Evolutionary conservation across 768 basidiomycete genomes (phyloP), one percentile per base, ranked within the genome.

Genomic region (Lactarius quietus): DNA sequence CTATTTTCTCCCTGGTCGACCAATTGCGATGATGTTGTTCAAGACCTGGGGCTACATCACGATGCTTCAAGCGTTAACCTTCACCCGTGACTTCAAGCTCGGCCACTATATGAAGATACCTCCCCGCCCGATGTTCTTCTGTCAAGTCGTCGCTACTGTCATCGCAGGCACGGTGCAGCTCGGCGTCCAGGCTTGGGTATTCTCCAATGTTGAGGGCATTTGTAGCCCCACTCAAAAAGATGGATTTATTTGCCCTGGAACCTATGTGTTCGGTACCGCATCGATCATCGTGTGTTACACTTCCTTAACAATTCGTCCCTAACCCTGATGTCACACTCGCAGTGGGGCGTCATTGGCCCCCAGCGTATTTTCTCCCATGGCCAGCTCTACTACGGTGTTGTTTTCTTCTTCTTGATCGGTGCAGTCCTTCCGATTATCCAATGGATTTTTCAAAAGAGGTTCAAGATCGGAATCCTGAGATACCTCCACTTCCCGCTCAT

Each of bases 21-120:
- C 90, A 4, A 72, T 92, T 62, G 90, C 91, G 0, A 89, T 86
- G 82, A 91, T 92, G 90, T 78, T 92, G 79, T 91, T 92, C 82
- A 92, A 90, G 83, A 89, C 87, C 0, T 90, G 81, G 81, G 89
- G 90, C 36, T 90, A 89, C 70, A 86, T 87, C 66, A 86, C 84
- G 57, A 84, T 85, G 81, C 80, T 80, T 6, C 86, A 87, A 74
- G 88, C 89, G 2, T 72, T 92, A 51, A 77, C 77, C 36, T 92
- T 92, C 77, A 82, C 86, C 1, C n/a, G n/a, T n/a, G n/a, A n/a
- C n/a, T n/a, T n/a, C n/a, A n/a, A n/a, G n/a, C n/a, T n/a, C n/a
- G n/a, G n/a, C n/a, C n/a, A n/a, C n/a, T n/a, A n/a, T n/a, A n/a
- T n/a, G n/a, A n/a, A n/a, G n/a, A n/a, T n/a, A n/a, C n/a, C n/a